phyloP scores from a whole-genome alignment of 2,329 filamentous ascomycete species.

The Cordyceps fumosorosea region DNA sequence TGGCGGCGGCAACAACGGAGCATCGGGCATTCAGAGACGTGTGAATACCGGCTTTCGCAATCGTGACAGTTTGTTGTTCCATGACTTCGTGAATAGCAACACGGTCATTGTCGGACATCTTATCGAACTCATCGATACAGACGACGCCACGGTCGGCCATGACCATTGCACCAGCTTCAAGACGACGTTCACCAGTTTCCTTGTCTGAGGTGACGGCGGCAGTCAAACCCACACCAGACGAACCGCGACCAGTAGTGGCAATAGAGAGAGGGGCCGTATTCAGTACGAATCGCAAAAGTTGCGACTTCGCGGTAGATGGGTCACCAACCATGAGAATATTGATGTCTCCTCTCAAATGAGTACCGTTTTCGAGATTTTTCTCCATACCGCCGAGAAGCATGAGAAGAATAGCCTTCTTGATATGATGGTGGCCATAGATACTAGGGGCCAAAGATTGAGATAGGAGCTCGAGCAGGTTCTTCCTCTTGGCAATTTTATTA shows the following conservation, averaged over 20 bases:
- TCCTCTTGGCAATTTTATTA: constrained; percentile 94
- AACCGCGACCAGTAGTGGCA: constrained; percentile 92
- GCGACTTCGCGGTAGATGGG: constrained; percentile 97
- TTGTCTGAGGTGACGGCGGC: constrained; percentile 95
- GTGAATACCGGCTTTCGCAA: constrained; percentile 97
- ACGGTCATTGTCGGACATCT: constrained; percentile 97
- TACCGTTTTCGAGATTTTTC: constrained; percentile 97
- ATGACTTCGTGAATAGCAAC: constrained; percentile 99
- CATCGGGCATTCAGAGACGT: constrained; percentile 95
- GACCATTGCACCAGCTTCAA: constrained; percentile 98
- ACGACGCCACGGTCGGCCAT: constrained; percentile 94
- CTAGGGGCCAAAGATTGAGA: constrained; percentile 93
- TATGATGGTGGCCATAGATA: constrained; percentile 94
- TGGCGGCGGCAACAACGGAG: constrained; percentile 92
- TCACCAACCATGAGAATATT: constrained; percentile 99
- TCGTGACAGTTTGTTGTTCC: constrained; percentile 99
- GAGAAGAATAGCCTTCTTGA: constrained; percentile 94
- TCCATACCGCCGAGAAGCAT: constrained; percentile 95
- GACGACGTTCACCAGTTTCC: constrained; percentile 87
- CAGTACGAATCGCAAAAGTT: constrained; percentile 89
- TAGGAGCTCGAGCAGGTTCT: constrained; percentile 83
- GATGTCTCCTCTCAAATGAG: constrained; percentile 95
- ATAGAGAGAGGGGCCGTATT: constrained; percentile 96
- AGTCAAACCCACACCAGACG: constrained; percentile 94
- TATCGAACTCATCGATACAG: constrained; percentile 99